A percentile compares a stretch with the other conserved stretches of the same genome.
Conservation (phyloP, 2,329 filamentous ascomycete genomes). For the Botrytis cinerea region DNA sequence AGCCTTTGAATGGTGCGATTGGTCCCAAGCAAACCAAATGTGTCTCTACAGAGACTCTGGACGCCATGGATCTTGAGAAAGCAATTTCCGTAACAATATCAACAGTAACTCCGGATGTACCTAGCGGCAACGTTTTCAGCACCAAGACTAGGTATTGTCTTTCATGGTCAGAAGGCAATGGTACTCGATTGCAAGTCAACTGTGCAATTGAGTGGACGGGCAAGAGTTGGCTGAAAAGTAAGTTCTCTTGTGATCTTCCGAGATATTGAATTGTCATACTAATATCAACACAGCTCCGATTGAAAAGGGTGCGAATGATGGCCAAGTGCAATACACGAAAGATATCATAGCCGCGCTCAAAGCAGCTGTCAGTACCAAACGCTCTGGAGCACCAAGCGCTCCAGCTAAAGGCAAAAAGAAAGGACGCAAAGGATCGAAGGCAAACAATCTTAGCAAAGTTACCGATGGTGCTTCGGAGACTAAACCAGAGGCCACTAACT, state of each 20-base stretch:
- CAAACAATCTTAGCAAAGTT: constrained; percentile 48
- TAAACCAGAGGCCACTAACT: constrained; percentile 52
- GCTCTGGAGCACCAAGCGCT: constrained; percentile 51
- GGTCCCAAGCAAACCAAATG: constrained; percentile 95
- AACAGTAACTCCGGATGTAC: constrained; percentile 92
- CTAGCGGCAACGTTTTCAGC: constrained; percentile 86
- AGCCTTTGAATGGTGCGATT: constrained; percentile 79
- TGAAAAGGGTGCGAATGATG: constrained; percentile 91
- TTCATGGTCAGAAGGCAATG: constrained; percentile 85
- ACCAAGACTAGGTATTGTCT: constrained; percentile 95
- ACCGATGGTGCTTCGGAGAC: constrained; percentile 41
- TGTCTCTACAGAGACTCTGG: constrained; percentile 81
- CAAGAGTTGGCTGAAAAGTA: constrained; percentile 97
- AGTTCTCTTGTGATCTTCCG: constrained; percentile 33
- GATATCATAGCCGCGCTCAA: constrained; percentile 76
- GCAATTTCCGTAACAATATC: constrained; percentile 78
- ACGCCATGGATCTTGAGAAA: constrained; percentile 83
- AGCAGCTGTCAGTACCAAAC: constrained; percentile 67
- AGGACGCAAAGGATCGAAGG: constrained; percentile 47
- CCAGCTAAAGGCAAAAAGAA: constrained; percentile 58
- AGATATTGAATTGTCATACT: not conserved
- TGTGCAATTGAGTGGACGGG: constrained; percentile 94
- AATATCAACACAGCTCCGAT: constrained; percentile 68
- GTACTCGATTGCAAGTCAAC: constrained; percentile 82
- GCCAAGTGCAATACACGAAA: constrained; percentile 80